Percentiles rank a stretch among this genome's conserved stretches.
phyloP scores from a whole-genome alignment of 495 filamentous ascomycete species.

The Trichoderma parareesei region DNA sequence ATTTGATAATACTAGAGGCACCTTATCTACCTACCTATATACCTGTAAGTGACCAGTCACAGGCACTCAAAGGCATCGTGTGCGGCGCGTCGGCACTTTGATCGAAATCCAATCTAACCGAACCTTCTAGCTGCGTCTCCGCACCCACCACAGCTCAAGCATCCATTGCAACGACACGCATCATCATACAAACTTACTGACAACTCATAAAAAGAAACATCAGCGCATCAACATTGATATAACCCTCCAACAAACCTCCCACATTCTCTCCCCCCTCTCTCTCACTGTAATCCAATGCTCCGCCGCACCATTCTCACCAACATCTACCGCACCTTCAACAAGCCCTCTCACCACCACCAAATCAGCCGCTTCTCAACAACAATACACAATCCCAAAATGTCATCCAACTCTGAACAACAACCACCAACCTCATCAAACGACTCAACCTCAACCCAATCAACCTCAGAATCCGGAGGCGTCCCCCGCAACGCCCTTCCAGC shows the following conservation, averaged over 20 bases:
- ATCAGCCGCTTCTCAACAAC: neutral
- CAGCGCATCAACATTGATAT: neutral
- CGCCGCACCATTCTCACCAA: neutral
- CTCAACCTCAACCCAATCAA: neutral
- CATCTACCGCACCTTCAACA: neutral
- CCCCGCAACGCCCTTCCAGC: slow-evolving; percentile 18
- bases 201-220: too few species aligned
- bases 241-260: neutral
- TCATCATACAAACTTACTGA: neutral
- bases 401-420: neutral
- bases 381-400: neutral
- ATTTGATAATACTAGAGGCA: too few species aligned
- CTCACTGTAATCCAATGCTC: neutral
- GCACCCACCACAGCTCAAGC: neutral
- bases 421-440: slow-evolving; percentile 5
- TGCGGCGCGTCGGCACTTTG: neutral
- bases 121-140: neutral
- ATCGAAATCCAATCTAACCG: neutral
- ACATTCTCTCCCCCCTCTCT: too few species aligned
- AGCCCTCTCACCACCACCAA: neutral
- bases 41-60: too few species aligned
- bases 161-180: neutral
- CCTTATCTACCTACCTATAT: too few species aligned
- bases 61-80: too few species aligned
- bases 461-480: slow-evolving; percentile 3